Evolutionary conservation across 1,284 basidiomycete species (phyloP).

Genomic region (Cryptococcus amylolentus): DNA sequence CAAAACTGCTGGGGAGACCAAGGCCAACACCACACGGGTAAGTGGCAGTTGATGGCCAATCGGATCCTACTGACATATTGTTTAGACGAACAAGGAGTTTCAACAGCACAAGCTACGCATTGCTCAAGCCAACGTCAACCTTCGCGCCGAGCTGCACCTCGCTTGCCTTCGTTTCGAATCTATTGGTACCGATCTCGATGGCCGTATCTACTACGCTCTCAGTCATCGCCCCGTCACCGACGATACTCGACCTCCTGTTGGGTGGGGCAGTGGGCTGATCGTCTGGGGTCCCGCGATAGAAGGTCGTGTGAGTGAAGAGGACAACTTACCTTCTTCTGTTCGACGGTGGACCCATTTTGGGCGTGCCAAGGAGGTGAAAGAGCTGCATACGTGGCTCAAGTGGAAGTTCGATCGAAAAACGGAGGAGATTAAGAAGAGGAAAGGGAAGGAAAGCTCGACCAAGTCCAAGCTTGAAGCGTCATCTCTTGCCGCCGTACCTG

Average conservation of each 20-base stretch:
- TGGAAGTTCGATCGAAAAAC: conserved; percentile 9
- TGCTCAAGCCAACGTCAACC: conserved; percentile 21
- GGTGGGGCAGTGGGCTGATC: conserved; percentile 38
- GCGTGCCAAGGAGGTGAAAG: conserved; percentile 15
- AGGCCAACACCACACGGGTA: conserved; percentile 28
- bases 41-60: not conserved
- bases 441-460: not conserved
- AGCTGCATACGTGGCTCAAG: conserved; percentile 27
- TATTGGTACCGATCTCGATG: conserved; percentile 36
- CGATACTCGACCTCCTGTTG: conserved; percentile 28
- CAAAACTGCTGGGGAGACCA: conserved; percentile 29
- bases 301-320: conserved; percentile 2
- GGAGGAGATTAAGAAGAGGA: too few species aligned
- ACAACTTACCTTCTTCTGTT: conserved; percentile 20
- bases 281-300: conserved; percentile 34
- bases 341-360: conserved; percentile 41
- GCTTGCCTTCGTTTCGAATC: conserved; percentile 28
- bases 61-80: not conserved
- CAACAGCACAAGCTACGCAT: conserved; percentile 17
- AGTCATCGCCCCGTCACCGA: conserved; percentile 29
- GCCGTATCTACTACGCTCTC: conserved; percentile 34
- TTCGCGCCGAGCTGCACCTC: conserved; percentile 16
- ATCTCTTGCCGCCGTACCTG: conserved; percentile 10
- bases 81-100: not conserved
- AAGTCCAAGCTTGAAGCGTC: conserved; percentile 1